Base-by-base conservation (phyloP, 2,329 filamentous ascomycete species). In the Neonectria magnoliae region DNA sequence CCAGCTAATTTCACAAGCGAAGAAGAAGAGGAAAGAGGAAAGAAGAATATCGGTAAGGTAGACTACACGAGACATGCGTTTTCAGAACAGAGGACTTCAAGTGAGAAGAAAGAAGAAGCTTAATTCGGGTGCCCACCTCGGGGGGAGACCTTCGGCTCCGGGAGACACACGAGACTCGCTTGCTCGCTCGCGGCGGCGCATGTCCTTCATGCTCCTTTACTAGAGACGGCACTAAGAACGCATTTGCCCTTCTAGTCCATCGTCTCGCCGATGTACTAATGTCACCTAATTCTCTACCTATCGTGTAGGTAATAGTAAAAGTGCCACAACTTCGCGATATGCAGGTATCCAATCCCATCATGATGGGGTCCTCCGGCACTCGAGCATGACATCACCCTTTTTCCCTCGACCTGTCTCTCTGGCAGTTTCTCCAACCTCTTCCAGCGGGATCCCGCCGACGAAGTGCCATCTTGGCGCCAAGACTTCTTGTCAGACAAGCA, bases 381-480 rank as follows among this genome's bases (percentile, higher is more conserved):
- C 55, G 36, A n/a, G 48, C 29, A 66, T 66, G 64, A 66, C 64
- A 66, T 66, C 64, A 66, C 64, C 8, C 38, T 42, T 42, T 14
- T 42, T 41, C 51, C 58, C 56, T 20, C 20, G 9, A 20, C 18
- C 6, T 51, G 45, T 45, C 53, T 38, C 13, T n/a, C 42, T 47
- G 38, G 45, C 54, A 31, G 31, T 31, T 36, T 25, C 25, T 25
- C 25, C 25, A 25, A 25, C 25, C 5, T 25, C 25, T 25, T 25
- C 25, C 25, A 25, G 6, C 56, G 56, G 56, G 45, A 38, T 59
- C 36, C 61, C 54, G 42, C 27, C 51, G 57, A 56, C 56, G 44
- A n/a, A 58, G 60, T 60, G 53, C 60, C 56, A 60, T 57, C 64
- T 66, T 63, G 64, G 64, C 60, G 64, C 64, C 64, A 63, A 65